These are phyloP conservation scores for Aegilops umbellulata DNA, from an alignment of 176 grass and related monocot genomes.

Conservation along the genomic window DNA sequence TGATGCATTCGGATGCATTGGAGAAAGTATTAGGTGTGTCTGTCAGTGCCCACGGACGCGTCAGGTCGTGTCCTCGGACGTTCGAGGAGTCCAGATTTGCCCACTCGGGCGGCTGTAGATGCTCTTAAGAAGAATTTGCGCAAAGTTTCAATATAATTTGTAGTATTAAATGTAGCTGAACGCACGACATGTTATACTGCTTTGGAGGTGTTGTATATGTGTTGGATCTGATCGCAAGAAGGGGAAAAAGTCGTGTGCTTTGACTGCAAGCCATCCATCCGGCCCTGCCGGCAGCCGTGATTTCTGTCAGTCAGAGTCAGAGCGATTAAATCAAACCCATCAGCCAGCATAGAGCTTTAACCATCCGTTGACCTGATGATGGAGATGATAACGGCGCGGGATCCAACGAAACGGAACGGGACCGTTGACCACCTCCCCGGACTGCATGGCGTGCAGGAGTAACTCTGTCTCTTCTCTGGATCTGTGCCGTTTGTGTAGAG, in stretches of 20 bases:
- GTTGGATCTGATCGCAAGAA: background rate
- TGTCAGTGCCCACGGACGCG: too few relatives aligned
- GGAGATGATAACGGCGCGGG: background rate
- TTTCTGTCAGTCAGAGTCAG: background rate
- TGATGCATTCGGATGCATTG: too few relatives aligned
- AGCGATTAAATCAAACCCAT: background rate
- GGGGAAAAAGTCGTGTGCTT: background rate
- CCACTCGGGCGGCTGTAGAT: too few relatives aligned
- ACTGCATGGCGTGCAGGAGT: background rate
- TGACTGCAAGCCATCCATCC: background rate
- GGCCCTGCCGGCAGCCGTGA: background rate
- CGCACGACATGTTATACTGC: too few relatives aligned
- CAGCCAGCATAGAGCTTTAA: background rate
- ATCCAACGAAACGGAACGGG: background rate
- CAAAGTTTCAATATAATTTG: too few relatives aligned
- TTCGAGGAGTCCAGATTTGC: too few relatives aligned
- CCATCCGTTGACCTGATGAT: background rate
- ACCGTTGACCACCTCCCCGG: background rate
- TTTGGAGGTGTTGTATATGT: background rate
- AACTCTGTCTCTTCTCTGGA: constrained; percentile 4
- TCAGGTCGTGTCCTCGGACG: too few relatives aligned
- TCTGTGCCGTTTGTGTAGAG: background rate
- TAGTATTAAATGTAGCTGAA: too few relatives aligned
- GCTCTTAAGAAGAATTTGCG: too few relatives aligned
- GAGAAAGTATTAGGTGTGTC: too few relatives aligned